A percentile compares a stretch with the other conserved stretches of the same genome.
Conservation (phyloP, 805 yeast species). For the Suhomyces kilbournensis region DNA sequence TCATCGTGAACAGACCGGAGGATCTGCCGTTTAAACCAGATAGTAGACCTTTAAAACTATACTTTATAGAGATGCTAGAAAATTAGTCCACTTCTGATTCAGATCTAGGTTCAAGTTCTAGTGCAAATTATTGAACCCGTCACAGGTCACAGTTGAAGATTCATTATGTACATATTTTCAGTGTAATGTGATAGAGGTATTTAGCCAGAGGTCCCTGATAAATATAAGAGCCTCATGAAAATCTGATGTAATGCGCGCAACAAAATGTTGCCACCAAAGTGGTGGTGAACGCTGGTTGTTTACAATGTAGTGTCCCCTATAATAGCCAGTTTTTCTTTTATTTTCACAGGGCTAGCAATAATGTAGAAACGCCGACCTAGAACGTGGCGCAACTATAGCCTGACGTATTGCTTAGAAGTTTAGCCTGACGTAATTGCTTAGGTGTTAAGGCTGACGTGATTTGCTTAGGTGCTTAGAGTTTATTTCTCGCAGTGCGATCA, state of each 20-base stretch:
- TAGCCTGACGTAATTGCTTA: neutral
- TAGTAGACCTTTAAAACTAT: neutral
- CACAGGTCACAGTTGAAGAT: neutral
- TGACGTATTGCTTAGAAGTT: neutral
- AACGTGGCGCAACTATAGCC: neutral
- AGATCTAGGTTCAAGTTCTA: neutral
- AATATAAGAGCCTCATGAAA: neutral
- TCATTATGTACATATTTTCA: neutral
- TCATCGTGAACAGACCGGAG: constrained; percentile 91
- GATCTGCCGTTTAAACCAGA: constrained; percentile 19
- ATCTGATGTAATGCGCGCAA: neutral
- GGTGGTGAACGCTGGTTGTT: neutral
- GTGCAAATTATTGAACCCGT: neutral
- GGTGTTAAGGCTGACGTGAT: neutral
- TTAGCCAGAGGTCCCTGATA: neutral
- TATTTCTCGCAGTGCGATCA: neutral
- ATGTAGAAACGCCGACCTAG: neutral
- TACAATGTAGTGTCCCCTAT: neutral
- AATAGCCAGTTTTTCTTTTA: neutral
- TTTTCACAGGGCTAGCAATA: neutral
- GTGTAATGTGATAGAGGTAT: neutral
- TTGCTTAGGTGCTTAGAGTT: neutral
- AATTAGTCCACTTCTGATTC: neutral
- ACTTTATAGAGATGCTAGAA: neutral
- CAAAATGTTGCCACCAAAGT: neutral